These are phyloP conservation scores for Yamadazyma triangularis DNA, from an alignment of 1,139 yeast genomes.

Conservation along the genomic window DNA sequence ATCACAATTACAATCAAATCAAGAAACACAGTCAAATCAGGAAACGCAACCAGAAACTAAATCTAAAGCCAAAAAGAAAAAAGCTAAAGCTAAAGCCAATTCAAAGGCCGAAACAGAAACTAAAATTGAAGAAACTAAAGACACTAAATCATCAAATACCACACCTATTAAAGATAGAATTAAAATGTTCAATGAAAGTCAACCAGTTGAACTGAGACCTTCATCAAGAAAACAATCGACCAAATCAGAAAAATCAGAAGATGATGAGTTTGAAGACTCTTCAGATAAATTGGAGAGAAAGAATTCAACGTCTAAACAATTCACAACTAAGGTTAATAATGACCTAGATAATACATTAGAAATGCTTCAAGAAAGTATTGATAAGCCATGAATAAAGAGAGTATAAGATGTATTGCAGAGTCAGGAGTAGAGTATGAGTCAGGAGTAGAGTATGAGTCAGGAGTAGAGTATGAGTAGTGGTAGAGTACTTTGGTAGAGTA, in stretches of 20 bases:
- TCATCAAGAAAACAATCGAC: constrained; percentile 1
- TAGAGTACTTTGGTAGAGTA: too few species aligned
- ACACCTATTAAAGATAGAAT: constrained; percentile 2
- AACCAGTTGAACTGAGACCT: constrained; percentile 5
- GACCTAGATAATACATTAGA: constrained; percentile 36
- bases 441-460: too few species aligned
- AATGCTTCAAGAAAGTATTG: constrained; percentile 39
- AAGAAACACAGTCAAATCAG: too few species aligned
- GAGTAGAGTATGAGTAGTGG: too few species aligned
- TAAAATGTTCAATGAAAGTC: constrained; percentile 2
- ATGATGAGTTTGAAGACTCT: constrained; percentile 12
- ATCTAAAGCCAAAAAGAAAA: background rate
- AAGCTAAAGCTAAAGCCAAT: constrained; percentile 1
- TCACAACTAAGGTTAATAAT: constrained; percentile 25
- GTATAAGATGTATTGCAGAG: too few species aligned
- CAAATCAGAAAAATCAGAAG: constrained; percentile 5
- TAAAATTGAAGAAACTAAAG: constrained; percentile 1
- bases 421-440: too few species aligned
- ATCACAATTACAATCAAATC: too few species aligned
- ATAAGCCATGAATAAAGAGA: too few species aligned
- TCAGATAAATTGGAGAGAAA: constrained; percentile 12
- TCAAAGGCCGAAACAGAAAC: constrained; percentile 2
- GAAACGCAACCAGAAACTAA: background rate
- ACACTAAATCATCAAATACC: constrained; percentile 2
- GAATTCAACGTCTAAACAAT: constrained; percentile 23